These are phyloP conservation scores for Fusarium torulosum DNA, from an alignment of 2,329 filamentous ascomycete genomes.

Conservation along the genomic window DNA sequence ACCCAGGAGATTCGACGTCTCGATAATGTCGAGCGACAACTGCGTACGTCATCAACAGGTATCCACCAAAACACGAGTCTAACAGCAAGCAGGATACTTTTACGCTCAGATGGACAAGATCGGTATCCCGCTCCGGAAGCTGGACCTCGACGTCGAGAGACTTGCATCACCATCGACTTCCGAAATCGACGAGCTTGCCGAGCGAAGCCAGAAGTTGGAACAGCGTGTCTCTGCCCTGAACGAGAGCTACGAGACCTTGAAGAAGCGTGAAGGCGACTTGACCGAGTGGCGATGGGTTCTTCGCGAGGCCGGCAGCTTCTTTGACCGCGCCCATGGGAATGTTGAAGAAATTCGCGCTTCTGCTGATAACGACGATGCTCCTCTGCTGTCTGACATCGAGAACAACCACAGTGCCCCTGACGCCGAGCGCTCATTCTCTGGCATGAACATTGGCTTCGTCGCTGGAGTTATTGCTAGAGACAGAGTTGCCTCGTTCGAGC, in stretches of 20 bases:
- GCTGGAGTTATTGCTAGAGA: slow-evolving; percentile 95
- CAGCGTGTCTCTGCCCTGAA: slow-evolving; percentile 92
- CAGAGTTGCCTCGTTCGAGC: slow-evolving; percentile 93
- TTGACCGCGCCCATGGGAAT: slow-evolving; percentile 94
- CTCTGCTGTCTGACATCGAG: slow-evolving; percentile 92
- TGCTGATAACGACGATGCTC: slow-evolving; percentile 90
- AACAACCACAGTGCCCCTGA: slow-evolving; percentile 77
- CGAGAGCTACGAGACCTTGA: slow-evolving; percentile 98
- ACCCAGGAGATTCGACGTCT: slow-evolving; percentile 97
- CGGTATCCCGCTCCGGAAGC: slow-evolving; percentile 84
- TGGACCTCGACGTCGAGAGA: slow-evolving; percentile 89
- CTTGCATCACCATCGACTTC: slow-evolving; percentile 89
- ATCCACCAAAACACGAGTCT: slow-evolving; percentile 42
- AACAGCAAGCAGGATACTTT: slow-evolving; percentile 80
- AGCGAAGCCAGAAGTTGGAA: slow-evolving; percentile 92
- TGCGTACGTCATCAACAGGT: slow-evolving; percentile 73
- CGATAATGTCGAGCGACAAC: slow-evolving; percentile 97
- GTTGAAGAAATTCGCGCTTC: slow-evolving; percentile 96
- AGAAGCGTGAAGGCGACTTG: slow-evolving; percentile 96
- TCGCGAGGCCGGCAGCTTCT: slow-evolving; percentile 95
- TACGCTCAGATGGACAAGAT: slow-evolving; percentile 95
- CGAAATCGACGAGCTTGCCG: slow-evolving; percentile 95
- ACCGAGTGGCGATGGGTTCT: slow-evolving; percentile 99
- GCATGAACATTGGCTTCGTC: slow-evolving; percentile 99
- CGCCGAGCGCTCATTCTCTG: slow-evolving; percentile 88